Conservation (phyloP, 257 asterid species). For the Solanum paucissectum region DNA sequence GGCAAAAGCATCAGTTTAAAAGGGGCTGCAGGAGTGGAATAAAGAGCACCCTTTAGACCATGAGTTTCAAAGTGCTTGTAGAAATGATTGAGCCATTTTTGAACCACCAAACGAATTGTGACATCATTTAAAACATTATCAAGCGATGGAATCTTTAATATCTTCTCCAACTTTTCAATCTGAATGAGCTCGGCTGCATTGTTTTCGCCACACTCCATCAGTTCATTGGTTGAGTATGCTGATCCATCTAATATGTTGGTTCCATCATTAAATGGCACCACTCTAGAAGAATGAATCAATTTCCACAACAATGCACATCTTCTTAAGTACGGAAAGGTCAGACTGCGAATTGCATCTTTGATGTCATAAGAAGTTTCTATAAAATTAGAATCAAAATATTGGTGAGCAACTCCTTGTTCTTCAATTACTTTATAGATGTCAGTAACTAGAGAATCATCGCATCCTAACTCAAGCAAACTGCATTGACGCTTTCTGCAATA, state of each 20-base stretch:
- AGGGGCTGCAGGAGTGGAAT: conserved; percentile 70
- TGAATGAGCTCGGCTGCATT: conserved; percentile 47
- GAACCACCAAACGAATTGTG: conserved; percentile 36
- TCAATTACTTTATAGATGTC: conserved; percentile 45
- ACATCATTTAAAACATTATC: conserved; percentile 45
- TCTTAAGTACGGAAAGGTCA: conserved; percentile 80
- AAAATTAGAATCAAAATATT: conserved; percentile 41
- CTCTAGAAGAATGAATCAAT: conserved; percentile 45
- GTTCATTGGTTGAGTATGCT: conserved; percentile 17
- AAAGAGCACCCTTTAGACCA: conserved; percentile 26
- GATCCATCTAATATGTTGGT: conserved; percentile 31
- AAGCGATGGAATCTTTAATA: conserved; percentile 70
- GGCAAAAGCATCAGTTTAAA: conserved; percentile 80
- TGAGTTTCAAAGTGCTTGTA: conserved; percentile 32
- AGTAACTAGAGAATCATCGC: conserved; percentile 41
- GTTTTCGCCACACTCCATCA: conserved; percentile 16
- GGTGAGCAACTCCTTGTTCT: conserved; percentile 39
- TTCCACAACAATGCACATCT: conserved; percentile 92
- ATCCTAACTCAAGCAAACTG: conserved; percentile 25
- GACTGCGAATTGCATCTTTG: conserved; percentile 52
- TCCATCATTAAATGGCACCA: conserved; percentile 50
- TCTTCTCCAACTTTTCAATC: conserved; percentile 56
- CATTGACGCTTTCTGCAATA: conserved; percentile 25
- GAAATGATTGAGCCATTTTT: conserved; percentile 57
- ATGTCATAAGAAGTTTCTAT: conserved; percentile 37